These are phyloP conservation scores for Heritiera fomes DNA, from an alignment of 345 rosid species.

Conservation along the genomic window DNA sequence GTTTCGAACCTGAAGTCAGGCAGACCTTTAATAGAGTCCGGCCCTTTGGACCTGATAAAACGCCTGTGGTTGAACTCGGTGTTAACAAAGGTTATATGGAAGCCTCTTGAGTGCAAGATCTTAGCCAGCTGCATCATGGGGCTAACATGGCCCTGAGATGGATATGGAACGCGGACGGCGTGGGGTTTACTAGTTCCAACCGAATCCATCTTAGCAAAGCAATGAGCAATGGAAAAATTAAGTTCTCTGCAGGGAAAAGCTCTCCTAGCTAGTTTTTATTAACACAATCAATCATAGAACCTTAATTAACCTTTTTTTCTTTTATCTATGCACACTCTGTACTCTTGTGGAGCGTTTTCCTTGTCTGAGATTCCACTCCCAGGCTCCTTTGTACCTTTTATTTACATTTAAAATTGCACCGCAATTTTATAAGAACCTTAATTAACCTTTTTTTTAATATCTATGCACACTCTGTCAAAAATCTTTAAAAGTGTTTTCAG, in stretches of 20 bases:
- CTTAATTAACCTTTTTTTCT: no score
- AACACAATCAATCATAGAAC: no score
- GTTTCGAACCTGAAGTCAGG: slow-evolving; percentile 39
- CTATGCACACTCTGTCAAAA: no score
- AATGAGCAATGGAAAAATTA: not conserved
- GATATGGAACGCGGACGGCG: slow-evolving; percentile 11
- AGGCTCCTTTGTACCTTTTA: no score
- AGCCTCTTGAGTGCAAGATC: slow-evolving; percentile 31
- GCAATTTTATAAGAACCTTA: no score
- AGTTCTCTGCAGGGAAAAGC: not conserved
- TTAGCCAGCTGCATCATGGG: slow-evolving; percentile 26
- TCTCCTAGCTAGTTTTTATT: not conserved
- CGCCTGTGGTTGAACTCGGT: slow-evolving; percentile 41
- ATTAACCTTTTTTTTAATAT: no score
- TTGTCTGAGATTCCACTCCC: no score
- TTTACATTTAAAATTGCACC: no score
- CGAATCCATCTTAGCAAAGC: not conserved
- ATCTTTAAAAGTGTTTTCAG: no score
- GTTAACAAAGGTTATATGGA: slow-evolving; percentile 43
- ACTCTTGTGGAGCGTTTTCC: no score
- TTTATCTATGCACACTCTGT: no score
- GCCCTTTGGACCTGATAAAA: slow-evolving; percentile 34
- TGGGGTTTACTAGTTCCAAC: not conserved
- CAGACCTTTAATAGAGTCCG: slow-evolving; percentile 28
- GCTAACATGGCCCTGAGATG: slow-evolving; percentile 18